A percentile compares a stretch with the other conserved stretches of the same genome.
Conservation (phyloP, 78 protist species). For the Bodo saltans region DNA sequence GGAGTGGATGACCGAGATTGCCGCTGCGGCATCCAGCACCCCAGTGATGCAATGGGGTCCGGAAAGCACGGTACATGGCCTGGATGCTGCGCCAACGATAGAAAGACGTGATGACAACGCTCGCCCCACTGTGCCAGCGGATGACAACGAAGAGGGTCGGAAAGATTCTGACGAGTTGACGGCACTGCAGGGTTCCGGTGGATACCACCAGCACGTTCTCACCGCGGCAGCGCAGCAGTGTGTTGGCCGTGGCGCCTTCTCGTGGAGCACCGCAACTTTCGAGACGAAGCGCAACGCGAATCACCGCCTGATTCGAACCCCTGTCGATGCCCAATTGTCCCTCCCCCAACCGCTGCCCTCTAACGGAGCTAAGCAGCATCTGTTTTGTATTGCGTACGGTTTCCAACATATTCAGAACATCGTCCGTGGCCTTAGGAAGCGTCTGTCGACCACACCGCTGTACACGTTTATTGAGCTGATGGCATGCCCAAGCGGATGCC, state of each 20-base stretch:
- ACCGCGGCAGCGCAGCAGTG: too few relatives aligned
- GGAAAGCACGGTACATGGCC: too few relatives aligned
- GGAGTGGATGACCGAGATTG: constrained; percentile 44
- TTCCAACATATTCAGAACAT: constrained; percentile 89
- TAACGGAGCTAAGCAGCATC: constrained; percentile 48
- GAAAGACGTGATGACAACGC: too few relatives aligned
- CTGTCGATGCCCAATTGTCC: constrained; percentile 11
- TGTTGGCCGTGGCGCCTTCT: too few relatives aligned
- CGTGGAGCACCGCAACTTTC: too few relatives aligned
- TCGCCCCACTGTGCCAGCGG: too few relatives aligned
- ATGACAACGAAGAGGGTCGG: too few relatives aligned
- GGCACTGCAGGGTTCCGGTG: too few relatives aligned
- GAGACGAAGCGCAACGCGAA: background rate
- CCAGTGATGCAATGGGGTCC: background rate
- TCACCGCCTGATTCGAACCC: too few relatives aligned
- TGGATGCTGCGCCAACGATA: too few relatives aligned
- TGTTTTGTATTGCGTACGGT: constrained; percentile 75
- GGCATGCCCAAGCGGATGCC: constrained; percentile 84
- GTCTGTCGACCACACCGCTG: background rate
- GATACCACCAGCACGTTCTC: too few relatives aligned
- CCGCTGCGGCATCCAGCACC: background rate
- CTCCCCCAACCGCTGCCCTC: constrained; percentile 8
- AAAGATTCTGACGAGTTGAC: too few relatives aligned
- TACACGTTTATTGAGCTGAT: constrained; percentile 73
- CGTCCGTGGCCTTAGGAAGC: constrained; percentile 40